Evolutionary conservation across 306 rosid species (phyloP).

Genomic region (Prunus davidiana): DNA sequence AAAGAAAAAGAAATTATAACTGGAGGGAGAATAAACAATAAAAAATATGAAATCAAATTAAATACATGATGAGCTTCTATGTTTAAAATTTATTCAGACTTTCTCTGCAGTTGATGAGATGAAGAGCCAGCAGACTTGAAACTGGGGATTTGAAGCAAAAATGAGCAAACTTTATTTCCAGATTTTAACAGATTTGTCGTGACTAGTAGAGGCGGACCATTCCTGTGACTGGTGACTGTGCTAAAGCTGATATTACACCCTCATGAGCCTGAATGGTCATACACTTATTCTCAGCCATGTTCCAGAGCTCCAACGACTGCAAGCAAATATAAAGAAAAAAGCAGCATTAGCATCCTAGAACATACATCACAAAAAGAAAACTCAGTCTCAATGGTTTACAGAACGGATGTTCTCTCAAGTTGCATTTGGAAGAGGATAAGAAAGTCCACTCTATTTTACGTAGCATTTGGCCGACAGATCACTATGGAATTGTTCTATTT

Average conservation of each 20-base stretch:
- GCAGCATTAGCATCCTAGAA: conserved; percentile 5
- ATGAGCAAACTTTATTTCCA: conserved; percentile 53
- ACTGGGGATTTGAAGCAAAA: conserved; percentile 24
- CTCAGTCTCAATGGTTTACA: not conserved
- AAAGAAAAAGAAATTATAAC: conserved; percentile 8
- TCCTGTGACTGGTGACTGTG: conserved; percentile 71
- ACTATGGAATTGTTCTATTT: not conserved
- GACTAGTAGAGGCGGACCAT: conserved; percentile 90
- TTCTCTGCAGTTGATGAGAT: conserved; percentile 6
- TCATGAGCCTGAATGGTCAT: conserved; percentile 82
- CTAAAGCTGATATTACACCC: conserved; percentile 73
- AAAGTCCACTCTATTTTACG: not conserved
- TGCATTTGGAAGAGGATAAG: not conserved
- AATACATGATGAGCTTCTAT: conserved; percentile 9
- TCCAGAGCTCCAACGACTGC: conserved; percentile 92
- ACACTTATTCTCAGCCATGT: conserved; percentile 69
- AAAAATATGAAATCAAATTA: conserved; percentile 4
- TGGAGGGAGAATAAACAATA: not conserved
- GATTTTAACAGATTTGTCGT: conserved; percentile 83
- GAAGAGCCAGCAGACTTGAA: conserved; percentile 26
- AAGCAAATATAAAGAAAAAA: conserved; percentile 15
- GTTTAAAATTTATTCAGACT: conserved; percentile 19
- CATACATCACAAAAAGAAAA: conserved; percentile 3
- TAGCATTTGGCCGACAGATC: not conserved
- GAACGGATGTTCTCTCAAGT: not conserved